These are phyloP conservation scores for Colletotrichum cereale DNA, from an alignment of 2,329 filamentous ascomycete species.

Conservation along the genomic window DNA sequence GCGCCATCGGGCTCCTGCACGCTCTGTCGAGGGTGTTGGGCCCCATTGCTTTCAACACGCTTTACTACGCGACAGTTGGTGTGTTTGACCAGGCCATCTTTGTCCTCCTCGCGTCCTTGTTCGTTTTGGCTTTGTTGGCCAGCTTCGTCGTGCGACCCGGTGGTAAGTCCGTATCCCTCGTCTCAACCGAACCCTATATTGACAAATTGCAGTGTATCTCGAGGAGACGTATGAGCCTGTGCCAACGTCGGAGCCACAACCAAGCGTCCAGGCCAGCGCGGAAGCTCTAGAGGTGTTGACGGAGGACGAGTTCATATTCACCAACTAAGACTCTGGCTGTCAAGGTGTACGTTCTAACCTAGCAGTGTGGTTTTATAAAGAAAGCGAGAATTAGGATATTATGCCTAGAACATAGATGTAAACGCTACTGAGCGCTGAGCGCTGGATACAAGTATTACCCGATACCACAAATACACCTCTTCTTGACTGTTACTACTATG, in stretches of 20 bases:
- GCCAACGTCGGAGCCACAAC: neutral
- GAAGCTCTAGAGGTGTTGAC: constrained; percentile 24
- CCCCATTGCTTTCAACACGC: constrained; percentile 85
- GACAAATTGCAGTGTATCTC: constrained; percentile 34
- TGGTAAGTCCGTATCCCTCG: constrained; percentile 67
- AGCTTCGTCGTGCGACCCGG: constrained; percentile 80
- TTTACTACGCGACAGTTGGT: constrained; percentile 86
- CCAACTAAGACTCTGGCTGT: constrained; percentile 10
- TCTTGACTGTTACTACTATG: neutral
- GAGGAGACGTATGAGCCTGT: constrained; percentile 34
- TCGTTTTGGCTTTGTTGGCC: constrained; percentile 73
- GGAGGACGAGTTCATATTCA: constrained; percentile 33
- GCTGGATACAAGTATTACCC: neutral
- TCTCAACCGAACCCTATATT: neutral
- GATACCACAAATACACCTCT: constrained; percentile 20
- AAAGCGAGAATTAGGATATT: neutral
- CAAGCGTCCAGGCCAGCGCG: neutral
- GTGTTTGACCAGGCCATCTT: constrained; percentile 87
- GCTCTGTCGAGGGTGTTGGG: constrained; percentile 83
- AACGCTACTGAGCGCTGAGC: constrained; percentile 5
- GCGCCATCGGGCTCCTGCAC: constrained; percentile 88
- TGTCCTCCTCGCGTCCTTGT: constrained; percentile 76
- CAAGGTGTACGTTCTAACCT: neutral
- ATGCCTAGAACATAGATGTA: constrained; percentile 32
- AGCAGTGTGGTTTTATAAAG: neutral